Conservation (phyloP, 23 red algal genomes). For the Agarophyton chilense region DNA sequence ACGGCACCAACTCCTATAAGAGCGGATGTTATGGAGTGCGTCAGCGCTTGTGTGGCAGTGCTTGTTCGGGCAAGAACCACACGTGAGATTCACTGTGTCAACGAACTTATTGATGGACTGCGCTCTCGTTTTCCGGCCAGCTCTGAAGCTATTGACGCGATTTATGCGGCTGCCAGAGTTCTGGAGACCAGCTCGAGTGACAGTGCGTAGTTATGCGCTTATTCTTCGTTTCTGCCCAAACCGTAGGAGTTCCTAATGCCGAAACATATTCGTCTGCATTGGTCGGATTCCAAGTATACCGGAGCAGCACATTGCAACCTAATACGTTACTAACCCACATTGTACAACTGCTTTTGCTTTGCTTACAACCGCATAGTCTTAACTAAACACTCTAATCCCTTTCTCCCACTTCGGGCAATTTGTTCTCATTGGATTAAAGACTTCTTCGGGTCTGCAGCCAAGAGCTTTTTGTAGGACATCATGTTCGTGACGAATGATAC, state of each 20-base stretch:
- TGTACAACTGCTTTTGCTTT: neutral
- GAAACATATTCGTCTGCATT: neutral
- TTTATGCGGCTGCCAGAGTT: conserved; percentile 34
- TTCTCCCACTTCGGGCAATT: neutral
- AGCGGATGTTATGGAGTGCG: conserved; percentile 71
- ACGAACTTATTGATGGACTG: conserved; percentile 48
- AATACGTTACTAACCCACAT: conserved; percentile 18
- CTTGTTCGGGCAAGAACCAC: conserved; percentile 52
- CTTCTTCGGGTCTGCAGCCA: neutral
- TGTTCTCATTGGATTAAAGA: neutral
- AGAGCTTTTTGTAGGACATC: too few species aligned
- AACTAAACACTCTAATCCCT: conserved; percentile 8
- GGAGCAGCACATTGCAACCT: neutral
- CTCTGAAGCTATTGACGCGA: conserved; percentile 57
- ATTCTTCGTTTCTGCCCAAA: conserved; percentile 14
- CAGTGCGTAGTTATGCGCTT: neutral
- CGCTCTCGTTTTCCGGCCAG: conserved; percentile 41
- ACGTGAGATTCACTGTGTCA: conserved; percentile 23
- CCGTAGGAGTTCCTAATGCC: neutral
- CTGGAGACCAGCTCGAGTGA: conserved; percentile 30
- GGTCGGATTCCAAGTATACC: neutral
- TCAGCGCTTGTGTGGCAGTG: conserved; percentile 58
- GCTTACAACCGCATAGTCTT: neutral
- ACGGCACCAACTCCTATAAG: neutral
- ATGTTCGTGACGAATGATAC: too few species aligned